These are phyloP conservation scores for Colletotrichum sp. DNA, from an alignment of 2,329 filamentous ascomycete genomes.

Conservation along the genomic window DNA sequence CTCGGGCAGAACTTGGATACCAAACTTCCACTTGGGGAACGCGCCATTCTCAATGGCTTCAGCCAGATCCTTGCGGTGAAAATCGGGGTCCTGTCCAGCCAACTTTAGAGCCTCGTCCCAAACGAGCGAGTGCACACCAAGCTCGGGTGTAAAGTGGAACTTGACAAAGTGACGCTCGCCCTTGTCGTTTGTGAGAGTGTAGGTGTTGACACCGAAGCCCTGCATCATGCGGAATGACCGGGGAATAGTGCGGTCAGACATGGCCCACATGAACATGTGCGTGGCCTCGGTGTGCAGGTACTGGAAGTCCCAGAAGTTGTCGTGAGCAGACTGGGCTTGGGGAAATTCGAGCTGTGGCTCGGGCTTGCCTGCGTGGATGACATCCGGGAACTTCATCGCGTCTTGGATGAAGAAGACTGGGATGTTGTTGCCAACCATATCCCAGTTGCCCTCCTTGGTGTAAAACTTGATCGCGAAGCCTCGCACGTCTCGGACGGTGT, in stretches of 20 bases:
- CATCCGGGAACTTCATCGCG: conserved; percentile 74
- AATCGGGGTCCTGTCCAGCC: conserved; percentile 77
- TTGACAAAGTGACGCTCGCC: conserved; percentile 78
- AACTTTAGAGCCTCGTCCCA: conserved; percentile 84
- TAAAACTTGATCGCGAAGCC: conserved; percentile 83
- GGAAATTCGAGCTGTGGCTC: conserved; percentile 75
- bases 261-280: conserved; percentile 81
- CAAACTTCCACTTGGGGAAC: conserved; percentile 81
- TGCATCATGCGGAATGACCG: conserved; percentile 85
- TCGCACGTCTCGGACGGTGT: conserved; percentile 81
- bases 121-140: conserved; percentile 78
- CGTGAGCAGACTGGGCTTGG: conserved; percentile 73
- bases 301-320: conserved; percentile 81
- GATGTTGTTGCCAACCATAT: conserved; percentile 72
- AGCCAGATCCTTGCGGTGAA: conserved; percentile 78
- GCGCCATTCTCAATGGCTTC: conserved; percentile 75
- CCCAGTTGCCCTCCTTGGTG: conserved; percentile 79
- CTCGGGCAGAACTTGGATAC: conserved; percentile 79
- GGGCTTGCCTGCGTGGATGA: conserved; percentile 66
- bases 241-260: conserved; percentile 77
- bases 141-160: conserved; percentile 76
- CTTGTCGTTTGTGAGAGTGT: conserved; percentile 69
- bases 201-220: conserved; percentile 85
- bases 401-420: conserved; percentile 81
- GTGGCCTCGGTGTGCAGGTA: conserved; percentile 73